Percentiles rank a stretch among this genome's conserved stretches.
These are phyloP conservation scores for Artemisia tridentata DNA, from an alignment of 129 eudicot species.

Conservation along the genomic window DNA sequence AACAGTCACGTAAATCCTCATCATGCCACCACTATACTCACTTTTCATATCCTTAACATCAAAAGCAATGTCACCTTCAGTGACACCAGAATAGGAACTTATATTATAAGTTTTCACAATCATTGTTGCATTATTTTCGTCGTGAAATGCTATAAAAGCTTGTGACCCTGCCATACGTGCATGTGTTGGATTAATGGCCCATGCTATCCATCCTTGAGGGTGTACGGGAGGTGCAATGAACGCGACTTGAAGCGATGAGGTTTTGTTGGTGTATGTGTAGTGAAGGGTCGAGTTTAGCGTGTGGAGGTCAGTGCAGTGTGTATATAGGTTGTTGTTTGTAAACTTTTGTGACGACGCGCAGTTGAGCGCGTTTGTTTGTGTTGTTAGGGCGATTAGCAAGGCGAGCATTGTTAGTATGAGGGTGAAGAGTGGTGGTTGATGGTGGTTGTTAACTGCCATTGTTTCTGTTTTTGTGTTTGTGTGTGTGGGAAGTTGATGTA, in stretches of 20 bases:
- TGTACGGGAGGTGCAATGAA: slow-evolving; percentile 68
- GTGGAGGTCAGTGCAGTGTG: slow-evolving; percentile 72
- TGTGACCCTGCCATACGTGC: slow-evolving; percentile 80
- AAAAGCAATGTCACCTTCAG: slow-evolving; percentile 35
- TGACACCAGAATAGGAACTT: slow-evolving; percentile 37
- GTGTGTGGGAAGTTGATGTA: slow-evolving; percentile 10
- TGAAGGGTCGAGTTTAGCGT: slow-evolving; percentile 62
- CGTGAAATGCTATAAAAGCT: slow-evolving; percentile 56
- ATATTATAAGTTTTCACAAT: slow-evolving; percentile 51
- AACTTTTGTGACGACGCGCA: slow-evolving; percentile 50
- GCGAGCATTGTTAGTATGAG: not conserved
- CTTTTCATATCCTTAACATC: slow-evolving; percentile 35
- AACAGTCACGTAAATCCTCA: slow-evolving; percentile 61
- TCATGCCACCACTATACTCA: slow-evolving; percentile 43
- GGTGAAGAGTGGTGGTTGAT: slow-evolving; percentile 22
- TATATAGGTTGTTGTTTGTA: slow-evolving; percentile 38
- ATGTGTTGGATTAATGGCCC: slow-evolving; percentile 82
- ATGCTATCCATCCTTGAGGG: slow-evolving; percentile 80
- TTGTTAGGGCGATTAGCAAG: slow-evolving; percentile 17
- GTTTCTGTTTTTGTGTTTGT: not conserved
- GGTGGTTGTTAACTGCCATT: not conserved
- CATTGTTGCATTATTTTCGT: slow-evolving; percentile 52
- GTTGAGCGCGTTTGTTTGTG: slow-evolving; percentile 36
- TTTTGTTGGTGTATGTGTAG: slow-evolving; percentile 49
- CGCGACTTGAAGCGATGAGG: slow-evolving; percentile 57